Conservation (phyloP, 2,329 filamentous ascomycete species). For the Cladophialophora exuberans region DNA sequence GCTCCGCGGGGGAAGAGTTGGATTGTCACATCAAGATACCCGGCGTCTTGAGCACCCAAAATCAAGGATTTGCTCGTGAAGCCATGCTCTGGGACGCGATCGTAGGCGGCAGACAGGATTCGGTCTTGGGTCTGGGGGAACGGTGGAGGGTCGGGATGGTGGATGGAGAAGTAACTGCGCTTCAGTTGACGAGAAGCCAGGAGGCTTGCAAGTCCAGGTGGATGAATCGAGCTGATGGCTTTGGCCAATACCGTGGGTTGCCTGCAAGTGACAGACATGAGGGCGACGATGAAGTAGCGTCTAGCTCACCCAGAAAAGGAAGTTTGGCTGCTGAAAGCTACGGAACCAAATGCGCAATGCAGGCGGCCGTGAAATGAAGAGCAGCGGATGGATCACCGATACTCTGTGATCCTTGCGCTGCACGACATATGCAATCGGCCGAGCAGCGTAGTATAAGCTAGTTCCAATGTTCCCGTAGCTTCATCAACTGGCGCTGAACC, state of each 20-base stretch:
- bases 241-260: not conserved
- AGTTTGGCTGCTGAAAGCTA: too few species aligned
- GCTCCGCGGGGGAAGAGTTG: conserved; percentile 78
- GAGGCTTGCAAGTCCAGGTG: not conserved
- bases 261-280: not conserved
- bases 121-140: conserved; percentile 71
- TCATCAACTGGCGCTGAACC: too few species aligned
- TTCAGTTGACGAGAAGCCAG: not conserved
- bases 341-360: too few species aligned
- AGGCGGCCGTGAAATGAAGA: not conserved
- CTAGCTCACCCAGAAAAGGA: too few species aligned
- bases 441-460: conserved; percentile 5
- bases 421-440: conserved; percentile 14
- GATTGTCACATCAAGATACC: conserved; percentile 83
- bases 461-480: not conserved
- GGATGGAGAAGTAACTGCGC: conserved; percentile 70
- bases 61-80: conserved; percentile 76
- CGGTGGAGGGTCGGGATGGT: conserved; percentile 64
- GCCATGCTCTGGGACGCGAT: conserved; percentile 77
- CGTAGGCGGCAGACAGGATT: conserved; percentile 80
- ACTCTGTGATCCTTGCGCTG: not conserved
- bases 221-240: not conserved
- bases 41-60: conserved; percentile 78
- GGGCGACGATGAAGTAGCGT: too few species aligned
- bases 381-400: too few species aligned